A percentile compares a stretch with the other conserved stretches of the same genome.
phyloP scores from a whole-genome alignment of 2,329 filamentous ascomycete genomes.

The Colletotrichum karsti region DNA sequence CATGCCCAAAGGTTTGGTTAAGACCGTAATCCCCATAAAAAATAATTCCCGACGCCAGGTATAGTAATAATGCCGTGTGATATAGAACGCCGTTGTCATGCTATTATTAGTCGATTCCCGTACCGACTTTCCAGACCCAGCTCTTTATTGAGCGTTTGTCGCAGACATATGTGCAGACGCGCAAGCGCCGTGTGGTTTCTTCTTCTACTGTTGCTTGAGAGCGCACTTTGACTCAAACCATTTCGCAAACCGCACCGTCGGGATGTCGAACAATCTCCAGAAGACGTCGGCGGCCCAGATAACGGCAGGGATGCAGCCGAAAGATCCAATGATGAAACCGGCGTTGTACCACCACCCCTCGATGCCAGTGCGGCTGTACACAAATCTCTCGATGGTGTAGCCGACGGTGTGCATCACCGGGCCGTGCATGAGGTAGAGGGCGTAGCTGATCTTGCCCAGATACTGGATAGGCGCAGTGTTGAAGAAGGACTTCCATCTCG shows the following conservation, averaged over 20 bases:
- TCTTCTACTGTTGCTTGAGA: conserved; percentile 33
- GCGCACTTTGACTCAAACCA: conserved; percentile 59
- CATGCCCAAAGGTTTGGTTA: background rate
- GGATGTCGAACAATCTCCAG: conserved; percentile 63
- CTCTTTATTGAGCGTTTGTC: background rate
- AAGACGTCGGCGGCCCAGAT: conserved; percentile 66
- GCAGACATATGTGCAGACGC: conserved; percentile 1
- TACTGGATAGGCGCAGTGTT: conserved; percentile 61
- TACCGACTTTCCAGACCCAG: conserved; percentile 6
- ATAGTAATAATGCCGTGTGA: conserved; percentile 25
- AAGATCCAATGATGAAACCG: conserved; percentile 55
- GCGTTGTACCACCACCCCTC: conserved; percentile 54
- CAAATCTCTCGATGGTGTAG: conserved; percentile 59
- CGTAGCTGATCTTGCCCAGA: conserved; percentile 68
- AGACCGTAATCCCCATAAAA: background rate
- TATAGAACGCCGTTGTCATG: conserved; percentile 26
- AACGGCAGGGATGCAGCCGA: conserved; percentile 58
- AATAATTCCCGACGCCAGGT: conserved; percentile 21
- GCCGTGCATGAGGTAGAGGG: conserved; percentile 69
- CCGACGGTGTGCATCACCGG: conserved; percentile 62
- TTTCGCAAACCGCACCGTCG: conserved; percentile 63
- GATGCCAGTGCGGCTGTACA: conserved; percentile 55
- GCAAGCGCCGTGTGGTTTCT: background rate
- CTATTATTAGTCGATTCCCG: conserved; percentile 25
- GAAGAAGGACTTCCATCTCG: conserved; percentile 59